Conservation (phyloP, 306 rosid genomes). For the Inga laurina region DNA sequence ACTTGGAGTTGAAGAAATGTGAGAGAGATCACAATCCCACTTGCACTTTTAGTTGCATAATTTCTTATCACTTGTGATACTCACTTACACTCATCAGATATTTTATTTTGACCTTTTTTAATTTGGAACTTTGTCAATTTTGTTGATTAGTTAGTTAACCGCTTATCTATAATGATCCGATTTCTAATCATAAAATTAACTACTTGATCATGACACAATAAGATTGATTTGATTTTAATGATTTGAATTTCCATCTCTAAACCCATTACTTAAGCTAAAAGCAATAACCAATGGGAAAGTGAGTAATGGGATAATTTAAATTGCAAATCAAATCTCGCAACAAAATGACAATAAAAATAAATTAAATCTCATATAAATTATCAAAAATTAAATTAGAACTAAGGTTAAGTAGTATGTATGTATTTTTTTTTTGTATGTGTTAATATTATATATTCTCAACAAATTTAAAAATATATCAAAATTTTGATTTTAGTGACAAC, state of each 20-base stretch:
- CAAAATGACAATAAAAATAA: neutral
- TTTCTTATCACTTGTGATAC: neutral
- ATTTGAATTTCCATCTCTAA: neutral
- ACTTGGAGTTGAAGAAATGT: neutral
- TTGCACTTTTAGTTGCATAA: slow-evolving; percentile 14
- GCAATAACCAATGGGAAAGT: neutral
- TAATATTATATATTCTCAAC: no score
- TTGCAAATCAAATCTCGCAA: neutral
- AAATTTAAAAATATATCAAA: no score
- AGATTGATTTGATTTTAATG: neutral
- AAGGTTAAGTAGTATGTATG: neutral
- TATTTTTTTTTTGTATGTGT: no score
- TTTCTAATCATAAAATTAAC: neutral
- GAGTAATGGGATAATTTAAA: neutral
- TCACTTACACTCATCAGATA: no score
- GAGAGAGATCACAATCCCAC: neutral
- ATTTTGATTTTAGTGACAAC: no score
- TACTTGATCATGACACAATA: neutral
- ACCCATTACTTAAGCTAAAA: neutral
- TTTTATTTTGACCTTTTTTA: neutral
- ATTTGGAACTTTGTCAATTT: neutral
- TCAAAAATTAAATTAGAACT: neutral
- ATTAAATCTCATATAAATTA: neutral
- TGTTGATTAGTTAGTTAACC: neutral
- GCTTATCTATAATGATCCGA: neutral